phyloP scores from a whole-genome alignment of 768 basidiomycete genomes.

The Fistulinella prunicolor region DNA sequence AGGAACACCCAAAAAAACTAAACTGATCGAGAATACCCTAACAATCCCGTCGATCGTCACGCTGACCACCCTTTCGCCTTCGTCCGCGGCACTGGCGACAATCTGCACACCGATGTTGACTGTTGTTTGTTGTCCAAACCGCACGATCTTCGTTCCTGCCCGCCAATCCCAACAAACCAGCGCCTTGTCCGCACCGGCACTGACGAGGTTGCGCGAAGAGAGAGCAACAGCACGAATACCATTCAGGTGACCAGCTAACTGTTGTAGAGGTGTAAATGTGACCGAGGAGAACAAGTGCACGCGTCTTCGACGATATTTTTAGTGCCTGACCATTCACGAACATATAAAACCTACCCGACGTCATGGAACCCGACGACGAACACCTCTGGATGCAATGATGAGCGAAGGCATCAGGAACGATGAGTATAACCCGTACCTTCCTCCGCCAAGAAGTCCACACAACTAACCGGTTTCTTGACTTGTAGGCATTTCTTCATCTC shows the following conservation, averaged over 20 bases:
- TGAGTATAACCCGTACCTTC: constrained; percentile 50
- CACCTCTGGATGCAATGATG: constrained; percentile 51
- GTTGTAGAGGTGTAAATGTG: constrained; percentile 80
- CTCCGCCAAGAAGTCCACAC: constrained; percentile 81
- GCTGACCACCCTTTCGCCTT: constrained; percentile 83
- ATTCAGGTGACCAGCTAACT: constrained; percentile 82
- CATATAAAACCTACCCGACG: constrained; percentile 60
- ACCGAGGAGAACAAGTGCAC: constrained; percentile 87
- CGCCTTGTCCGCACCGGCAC: constrained; percentile 71
- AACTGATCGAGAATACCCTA: constrained; percentile 86
- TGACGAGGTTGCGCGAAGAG: constrained; percentile 81
- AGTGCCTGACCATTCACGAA: constrained; percentile 1
- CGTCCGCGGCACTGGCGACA: constrained; percentile 41
- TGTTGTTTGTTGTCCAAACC: constrained; percentile 92
- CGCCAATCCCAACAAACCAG: constrained; percentile 91
- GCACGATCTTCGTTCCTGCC: constrained; percentile 80
- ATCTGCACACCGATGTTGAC: constrained; percentile 90
- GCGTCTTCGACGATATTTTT: constrained; percentile 44
- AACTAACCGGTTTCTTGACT: constrained; percentile 89
- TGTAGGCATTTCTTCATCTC: constrained; percentile 71
- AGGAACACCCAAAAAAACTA: constrained; percentile 26
- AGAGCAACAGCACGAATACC: constrained; percentile 89
- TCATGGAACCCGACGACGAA: constrained; percentile 93
- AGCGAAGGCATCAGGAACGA: background rate
- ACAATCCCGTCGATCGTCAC: constrained; percentile 93